phyloP scores from a whole-genome alignment of 495 filamentous ascomycete genomes.

The Apiosordaria backusii region DNA sequence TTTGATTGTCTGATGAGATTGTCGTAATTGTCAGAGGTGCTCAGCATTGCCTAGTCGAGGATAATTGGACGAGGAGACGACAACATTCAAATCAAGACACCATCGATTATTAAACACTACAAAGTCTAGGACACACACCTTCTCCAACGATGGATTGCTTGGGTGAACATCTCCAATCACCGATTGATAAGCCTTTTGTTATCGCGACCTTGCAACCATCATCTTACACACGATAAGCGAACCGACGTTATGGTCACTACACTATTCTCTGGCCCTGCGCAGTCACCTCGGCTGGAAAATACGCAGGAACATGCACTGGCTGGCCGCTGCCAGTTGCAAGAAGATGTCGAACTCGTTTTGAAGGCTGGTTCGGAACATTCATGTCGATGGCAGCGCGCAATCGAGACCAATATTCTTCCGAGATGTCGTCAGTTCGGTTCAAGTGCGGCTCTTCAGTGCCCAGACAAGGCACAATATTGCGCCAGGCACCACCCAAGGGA shows the following conservation, averaged over 20 bases:
- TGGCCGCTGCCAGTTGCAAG: neutral
- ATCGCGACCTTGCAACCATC: neutral
- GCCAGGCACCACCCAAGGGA: neutral
- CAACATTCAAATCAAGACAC: too few relatives aligned
- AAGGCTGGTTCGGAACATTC: neutral
- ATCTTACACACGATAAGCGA: too few relatives aligned
- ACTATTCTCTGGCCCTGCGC: too few relatives aligned
- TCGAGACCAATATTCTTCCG: neutral
- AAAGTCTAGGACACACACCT: too few relatives aligned
- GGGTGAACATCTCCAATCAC: neutral
- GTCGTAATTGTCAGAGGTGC: too few relatives aligned
- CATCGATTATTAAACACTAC: neutral
- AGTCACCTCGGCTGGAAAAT: too few relatives aligned
- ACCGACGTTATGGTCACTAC: too few relatives aligned
- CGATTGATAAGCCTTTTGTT: neutral
- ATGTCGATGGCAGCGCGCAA: neutral
- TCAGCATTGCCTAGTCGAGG: too few relatives aligned
- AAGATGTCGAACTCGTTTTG: neutral
- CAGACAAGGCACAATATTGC: constrained; percentile 10
- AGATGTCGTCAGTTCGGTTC: constrained; percentile 1
- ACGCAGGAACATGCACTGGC: neutral
- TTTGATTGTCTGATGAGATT: too few relatives aligned
- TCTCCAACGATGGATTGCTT: too few relatives aligned
- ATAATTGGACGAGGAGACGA: too few relatives aligned
- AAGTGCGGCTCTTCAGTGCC: constrained; percentile 3